These are phyloP conservation scores for Aspergillus baeticus DNA, from an alignment of 495 filamentous ascomycete species.

Conservation along the genomic window DNA sequence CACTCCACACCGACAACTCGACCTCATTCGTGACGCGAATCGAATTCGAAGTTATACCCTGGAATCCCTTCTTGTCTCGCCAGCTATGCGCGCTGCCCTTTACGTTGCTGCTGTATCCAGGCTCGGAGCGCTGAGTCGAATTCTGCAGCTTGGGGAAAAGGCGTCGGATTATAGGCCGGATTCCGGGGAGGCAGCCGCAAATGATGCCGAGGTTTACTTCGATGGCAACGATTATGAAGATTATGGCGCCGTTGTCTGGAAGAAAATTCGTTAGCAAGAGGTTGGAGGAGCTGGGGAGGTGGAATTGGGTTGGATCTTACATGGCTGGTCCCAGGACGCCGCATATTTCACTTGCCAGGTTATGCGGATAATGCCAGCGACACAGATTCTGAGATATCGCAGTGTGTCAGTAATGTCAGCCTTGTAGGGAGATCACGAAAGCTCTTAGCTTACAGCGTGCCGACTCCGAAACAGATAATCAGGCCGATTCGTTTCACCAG, in stretches of 20 bases:
- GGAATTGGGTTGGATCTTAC: too few species aligned
- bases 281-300: neutral
- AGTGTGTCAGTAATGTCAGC: neutral
- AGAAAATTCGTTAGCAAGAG: neutral
- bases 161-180: neutral
- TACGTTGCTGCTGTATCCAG: neutral
- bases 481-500: neutral
- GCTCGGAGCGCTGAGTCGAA: neutral
- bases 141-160: neutral
- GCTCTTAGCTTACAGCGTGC: too few species aligned
- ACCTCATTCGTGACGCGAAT: constrained; percentile 9
- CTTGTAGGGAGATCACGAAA: too few species aligned
- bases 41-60: neutral
- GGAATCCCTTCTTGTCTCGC: neutral
- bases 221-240: neutral
- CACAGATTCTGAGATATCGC: neutral
- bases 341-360: constrained; percentile 8
- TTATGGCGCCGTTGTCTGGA: constrained; percentile 3
- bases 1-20: neutral
- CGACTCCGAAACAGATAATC: constrained; percentile 7
- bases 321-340: neutral
- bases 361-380: constrained; percentile 5
- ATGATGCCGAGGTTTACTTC: constrained; percentile 1
- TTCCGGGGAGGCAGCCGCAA: constrained; percentile 3
- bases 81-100: neutral